Evolutionary conservation across 2,329 filamentous ascomycete genomes (phyloP).

Genomic region (Botrytis cinerea): DNA sequence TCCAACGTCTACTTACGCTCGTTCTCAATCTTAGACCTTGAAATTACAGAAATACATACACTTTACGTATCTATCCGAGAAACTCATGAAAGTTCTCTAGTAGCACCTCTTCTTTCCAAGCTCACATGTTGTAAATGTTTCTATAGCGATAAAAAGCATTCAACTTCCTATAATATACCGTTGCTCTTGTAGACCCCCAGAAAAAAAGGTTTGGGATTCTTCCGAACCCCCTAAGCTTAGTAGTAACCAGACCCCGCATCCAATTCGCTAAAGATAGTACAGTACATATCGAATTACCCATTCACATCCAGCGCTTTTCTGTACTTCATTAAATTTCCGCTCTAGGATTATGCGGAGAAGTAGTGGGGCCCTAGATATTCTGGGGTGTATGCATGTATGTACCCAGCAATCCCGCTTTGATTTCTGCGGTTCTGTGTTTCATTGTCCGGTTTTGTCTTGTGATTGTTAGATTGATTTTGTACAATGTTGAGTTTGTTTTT

Average conservation of each 20-base stretch:
- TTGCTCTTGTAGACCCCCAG: accelerated
- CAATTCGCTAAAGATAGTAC: not conserved
- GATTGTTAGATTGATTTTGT: too few relatives aligned
- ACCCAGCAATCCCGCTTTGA: accelerated
- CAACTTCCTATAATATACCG: not conserved
- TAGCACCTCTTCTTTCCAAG: accelerated
- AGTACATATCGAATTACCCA: not conserved
- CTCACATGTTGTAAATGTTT: not conserved
- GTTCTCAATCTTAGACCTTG: not conserved
- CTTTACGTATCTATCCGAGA: not conserved
- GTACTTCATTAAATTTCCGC: not conserved
- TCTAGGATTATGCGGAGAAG: not conserved
- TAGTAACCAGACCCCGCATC: not conserved
- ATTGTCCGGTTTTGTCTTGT: accelerated
- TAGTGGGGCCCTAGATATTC: accelerated
- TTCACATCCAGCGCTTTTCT: accelerated
- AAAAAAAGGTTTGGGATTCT: not conserved
- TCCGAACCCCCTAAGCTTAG: not conserved
- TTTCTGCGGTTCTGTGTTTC: not conserved
- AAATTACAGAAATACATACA: not conserved
- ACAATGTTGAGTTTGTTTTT: too few relatives aligned
- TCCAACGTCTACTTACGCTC: not conserved
- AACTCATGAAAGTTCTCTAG: accelerated
- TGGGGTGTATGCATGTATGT: not conserved
- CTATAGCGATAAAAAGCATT: not conserved